A percentile compares a stretch with the other conserved stretches of the same genome.
Evolutionary conservation across 2,329 filamentous ascomycete species (phyloP).

Genomic region (Botrytis elliptica): DNA sequence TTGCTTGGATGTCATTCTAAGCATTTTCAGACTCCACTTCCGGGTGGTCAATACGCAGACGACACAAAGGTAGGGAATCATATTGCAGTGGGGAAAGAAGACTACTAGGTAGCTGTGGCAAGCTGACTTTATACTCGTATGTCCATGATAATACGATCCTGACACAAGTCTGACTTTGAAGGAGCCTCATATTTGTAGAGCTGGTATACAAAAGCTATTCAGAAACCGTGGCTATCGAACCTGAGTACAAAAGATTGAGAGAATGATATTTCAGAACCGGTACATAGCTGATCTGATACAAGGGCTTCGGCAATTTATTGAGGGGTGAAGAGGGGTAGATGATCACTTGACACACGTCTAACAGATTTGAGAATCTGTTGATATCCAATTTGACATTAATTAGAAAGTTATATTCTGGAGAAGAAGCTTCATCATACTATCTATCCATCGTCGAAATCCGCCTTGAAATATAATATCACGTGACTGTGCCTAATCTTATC

Average conservation of each 20-base stretch:
- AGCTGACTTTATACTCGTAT: neutral
- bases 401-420: neutral
- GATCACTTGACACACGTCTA: neutral
- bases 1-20: neutral
- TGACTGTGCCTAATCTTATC: slow-evolving; percentile 3
- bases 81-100: neutral
- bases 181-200: neutral
- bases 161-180: neutral
- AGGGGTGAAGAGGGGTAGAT: neutral
- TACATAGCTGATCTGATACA: neutral
- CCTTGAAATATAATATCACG: neutral
- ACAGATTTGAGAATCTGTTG: neutral
- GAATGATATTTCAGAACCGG: neutral
- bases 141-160: neutral
- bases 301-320: neutral
- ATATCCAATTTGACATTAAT: neutral
- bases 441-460: too few relatives aligned
- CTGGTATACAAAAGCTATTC: neutral
- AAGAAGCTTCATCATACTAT: neutral
- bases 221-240: neutral
- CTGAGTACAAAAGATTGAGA: neutral
- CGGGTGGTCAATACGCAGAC: neutral
- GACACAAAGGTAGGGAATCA: neutral
- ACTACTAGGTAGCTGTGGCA: neutral
- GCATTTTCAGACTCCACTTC: neutral